phyloP scores from a whole-genome alignment of 257 asterid species.

The Nicotiana sylvestris region DNA sequence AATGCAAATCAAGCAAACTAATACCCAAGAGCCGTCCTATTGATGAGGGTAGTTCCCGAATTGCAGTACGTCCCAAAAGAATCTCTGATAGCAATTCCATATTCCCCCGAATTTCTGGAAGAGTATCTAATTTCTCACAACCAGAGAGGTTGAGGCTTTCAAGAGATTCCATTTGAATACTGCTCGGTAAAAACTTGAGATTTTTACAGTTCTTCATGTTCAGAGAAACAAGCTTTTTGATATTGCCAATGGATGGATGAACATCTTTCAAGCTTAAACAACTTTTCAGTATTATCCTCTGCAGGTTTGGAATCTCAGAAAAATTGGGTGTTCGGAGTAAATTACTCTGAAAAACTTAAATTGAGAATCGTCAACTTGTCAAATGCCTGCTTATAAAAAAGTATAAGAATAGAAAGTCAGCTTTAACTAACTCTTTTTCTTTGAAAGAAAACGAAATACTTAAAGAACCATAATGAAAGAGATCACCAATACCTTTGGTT shows the following conservation, averaged over 20 bases:
- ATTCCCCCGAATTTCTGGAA: not conserved
- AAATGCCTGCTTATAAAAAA: not conserved
- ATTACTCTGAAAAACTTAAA: not conserved
- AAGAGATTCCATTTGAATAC: not conserved
- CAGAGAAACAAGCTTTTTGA: not conserved
- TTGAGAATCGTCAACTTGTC: not conserved
- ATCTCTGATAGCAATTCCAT: not conserved
- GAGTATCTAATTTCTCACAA: not conserved
- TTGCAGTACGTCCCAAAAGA: not conserved
- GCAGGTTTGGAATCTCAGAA: not conserved
- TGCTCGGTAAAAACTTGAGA: not conserved
- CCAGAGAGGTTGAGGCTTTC: not conserved
- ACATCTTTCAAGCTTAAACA: not conserved
- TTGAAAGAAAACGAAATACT: no score
- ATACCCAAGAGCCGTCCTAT: not conserved
- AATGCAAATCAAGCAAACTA: not conserved
- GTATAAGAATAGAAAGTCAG: no score
- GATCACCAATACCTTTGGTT: not conserved
- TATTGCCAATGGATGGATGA: not conserved
- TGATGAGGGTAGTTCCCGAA: not conserved
- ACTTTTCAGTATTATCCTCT: not conserved
- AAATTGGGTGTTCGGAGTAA: not conserved
- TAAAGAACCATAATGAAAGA: no score
- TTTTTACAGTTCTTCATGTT: not conserved
- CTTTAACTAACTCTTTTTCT: no score